Conservation (phyloP, 2,329 filamentous ascomycete species). For the Mariannaea sp. region DNA sequence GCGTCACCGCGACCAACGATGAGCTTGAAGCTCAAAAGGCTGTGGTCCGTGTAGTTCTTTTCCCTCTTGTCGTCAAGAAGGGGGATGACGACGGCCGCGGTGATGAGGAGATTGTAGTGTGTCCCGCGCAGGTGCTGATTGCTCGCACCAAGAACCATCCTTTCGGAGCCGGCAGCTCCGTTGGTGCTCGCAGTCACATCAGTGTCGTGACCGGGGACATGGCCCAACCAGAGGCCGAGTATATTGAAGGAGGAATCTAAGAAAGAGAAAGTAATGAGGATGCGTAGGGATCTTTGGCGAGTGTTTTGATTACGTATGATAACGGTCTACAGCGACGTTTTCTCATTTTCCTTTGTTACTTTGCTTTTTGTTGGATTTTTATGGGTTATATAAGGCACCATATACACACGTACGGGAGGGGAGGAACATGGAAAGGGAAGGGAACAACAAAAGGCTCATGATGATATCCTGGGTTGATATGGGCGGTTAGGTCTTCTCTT, state of each 20-base stretch:
- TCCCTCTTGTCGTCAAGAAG: conserved; percentile 95
- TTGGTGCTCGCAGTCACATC: conserved; percentile 46
- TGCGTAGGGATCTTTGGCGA: conserved; percentile 9
- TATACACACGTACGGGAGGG: no score
- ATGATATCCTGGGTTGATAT: conserved; percentile 25
- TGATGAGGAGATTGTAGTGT: conserved; percentile 94
- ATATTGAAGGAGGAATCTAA: conserved; percentile 42
- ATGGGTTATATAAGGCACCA: neutral
- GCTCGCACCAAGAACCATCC: conserved; percentile 53
- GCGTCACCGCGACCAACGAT: conserved; percentile 65
- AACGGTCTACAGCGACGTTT: conserved; percentile 21
- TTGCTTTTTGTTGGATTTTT: conserved; percentile 3
- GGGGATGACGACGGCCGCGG: conserved; percentile 86
- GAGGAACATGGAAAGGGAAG: neutral
- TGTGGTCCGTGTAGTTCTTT: conserved; percentile 88
- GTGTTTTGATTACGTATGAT: conserved; percentile 17
- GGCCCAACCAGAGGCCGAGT: conserved; percentile 42
- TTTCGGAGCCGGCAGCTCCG: conserved; percentile 53
- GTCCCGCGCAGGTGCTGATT: conserved; percentile 90
- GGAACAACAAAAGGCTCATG: conserved; percentile 24
- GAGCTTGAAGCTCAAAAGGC: conserved; percentile 77
- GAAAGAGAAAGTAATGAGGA: conserved; percentile 23
- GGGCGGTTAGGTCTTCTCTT: conserved; percentile 13
- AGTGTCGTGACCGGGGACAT: conserved; percentile 45
- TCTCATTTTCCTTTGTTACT: conserved; percentile 21